Percentiles rank a stretch among this genome's conserved stretches.
Evolutionary conservation across 495 filamentous ascomycete genomes (phyloP).

Genomic region (Aspergillus haitiensis): DNA sequence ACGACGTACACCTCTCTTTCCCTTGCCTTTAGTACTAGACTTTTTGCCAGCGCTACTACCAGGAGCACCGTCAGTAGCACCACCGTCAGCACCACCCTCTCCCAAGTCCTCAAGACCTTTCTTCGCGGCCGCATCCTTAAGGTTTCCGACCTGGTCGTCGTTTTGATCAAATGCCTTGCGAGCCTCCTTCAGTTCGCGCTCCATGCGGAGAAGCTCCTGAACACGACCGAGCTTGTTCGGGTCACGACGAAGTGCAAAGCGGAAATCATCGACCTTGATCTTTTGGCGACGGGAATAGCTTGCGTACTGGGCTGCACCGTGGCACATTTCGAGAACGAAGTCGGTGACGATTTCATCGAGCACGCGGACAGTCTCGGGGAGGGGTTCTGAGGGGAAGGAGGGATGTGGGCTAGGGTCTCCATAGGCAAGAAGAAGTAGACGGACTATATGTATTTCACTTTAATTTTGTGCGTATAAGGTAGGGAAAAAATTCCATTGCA

Average conservation of each 20-base stretch:
- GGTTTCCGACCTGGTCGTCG: conserved; percentile 47
- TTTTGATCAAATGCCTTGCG: conserved; percentile 65
- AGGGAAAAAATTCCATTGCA: neutral
- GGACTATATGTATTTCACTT: conserved; percentile 52
- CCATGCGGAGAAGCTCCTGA: conserved; percentile 79
- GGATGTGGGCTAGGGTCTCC: conserved; percentile 64
- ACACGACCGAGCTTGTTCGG: conserved; percentile 84
- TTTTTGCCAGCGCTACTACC: conserved; percentile 32
- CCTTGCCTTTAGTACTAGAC: conserved; percentile 46
- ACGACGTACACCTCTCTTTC: conserved; percentile 39
- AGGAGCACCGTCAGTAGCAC: neutral
- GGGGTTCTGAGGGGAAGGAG: conserved; percentile 53
- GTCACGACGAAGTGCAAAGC: conserved; percentile 85
- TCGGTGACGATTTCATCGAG: conserved; percentile 95
- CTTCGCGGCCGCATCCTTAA: conserved; percentile 41
- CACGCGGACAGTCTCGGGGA: conserved; percentile 78
- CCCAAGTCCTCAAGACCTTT: conserved; percentile 35
- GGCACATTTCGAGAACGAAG: conserved; percentile 83
- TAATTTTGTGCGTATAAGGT: neutral
- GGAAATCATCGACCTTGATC: conserved; percentile 97
- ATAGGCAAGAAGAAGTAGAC: conserved; percentile 79
- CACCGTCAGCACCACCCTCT: conserved; percentile 27
- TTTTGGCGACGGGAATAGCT: conserved; percentile 84
- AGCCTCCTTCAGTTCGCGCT: conserved; percentile 74
- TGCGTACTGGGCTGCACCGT: conserved; percentile 79